These are phyloP conservation scores for Clonostachys byssicola DNA, from an alignment of 2,329 filamentous ascomycete species.

Conservation along the genomic window DNA sequence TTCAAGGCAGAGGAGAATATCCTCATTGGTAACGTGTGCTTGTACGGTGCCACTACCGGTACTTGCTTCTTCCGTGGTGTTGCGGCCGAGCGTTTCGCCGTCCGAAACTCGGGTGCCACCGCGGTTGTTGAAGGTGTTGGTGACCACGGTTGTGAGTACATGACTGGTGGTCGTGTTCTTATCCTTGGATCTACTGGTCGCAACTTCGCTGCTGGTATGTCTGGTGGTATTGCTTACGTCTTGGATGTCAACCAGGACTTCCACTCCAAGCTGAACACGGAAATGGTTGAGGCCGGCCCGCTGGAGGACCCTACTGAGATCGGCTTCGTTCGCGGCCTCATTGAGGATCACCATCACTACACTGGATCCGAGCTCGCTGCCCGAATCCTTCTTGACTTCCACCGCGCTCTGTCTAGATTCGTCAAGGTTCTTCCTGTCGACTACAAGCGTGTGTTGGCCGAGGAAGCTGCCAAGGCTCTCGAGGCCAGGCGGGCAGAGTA, in stretches of 20 bases:
- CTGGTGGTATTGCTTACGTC: conserved; percentile 92
- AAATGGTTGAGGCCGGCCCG: conserved; percentile 90
- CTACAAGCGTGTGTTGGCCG: conserved; percentile 88
- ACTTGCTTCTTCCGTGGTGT: conserved; percentile 96
- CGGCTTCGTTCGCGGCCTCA: conserved; percentile 82
- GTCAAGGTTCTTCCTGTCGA: conserved; percentile 91
- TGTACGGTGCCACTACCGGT: conserved; percentile 90
- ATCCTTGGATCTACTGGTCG: conserved; percentile 86
- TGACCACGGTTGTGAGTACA: conserved; percentile 97
- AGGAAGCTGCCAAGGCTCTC: conserved; percentile 81
- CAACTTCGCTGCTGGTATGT: conserved; percentile 98
- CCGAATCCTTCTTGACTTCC: conserved; percentile 93
- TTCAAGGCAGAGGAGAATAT: conserved; percentile 98
- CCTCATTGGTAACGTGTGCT: conserved; percentile 87
- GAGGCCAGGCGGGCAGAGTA: conserved; percentile 83
- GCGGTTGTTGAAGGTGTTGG: conserved; percentile 96
- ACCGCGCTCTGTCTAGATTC: conserved; percentile 82
- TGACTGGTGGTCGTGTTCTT: conserved; percentile 91
- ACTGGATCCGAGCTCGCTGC: conserved; percentile 93
- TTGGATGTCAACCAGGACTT: conserved; percentile 89
- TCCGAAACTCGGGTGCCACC: conserved; percentile 92
- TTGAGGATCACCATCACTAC: conserved; percentile 97
- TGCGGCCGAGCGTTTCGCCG: conserved; percentile 92
- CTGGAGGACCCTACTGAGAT: conserved; percentile 86
- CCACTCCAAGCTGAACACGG: conserved; percentile 87